Base-by-base conservation (phyloP, 805 yeast genomes). In the Nakazawaea anatomiae region DNA sequence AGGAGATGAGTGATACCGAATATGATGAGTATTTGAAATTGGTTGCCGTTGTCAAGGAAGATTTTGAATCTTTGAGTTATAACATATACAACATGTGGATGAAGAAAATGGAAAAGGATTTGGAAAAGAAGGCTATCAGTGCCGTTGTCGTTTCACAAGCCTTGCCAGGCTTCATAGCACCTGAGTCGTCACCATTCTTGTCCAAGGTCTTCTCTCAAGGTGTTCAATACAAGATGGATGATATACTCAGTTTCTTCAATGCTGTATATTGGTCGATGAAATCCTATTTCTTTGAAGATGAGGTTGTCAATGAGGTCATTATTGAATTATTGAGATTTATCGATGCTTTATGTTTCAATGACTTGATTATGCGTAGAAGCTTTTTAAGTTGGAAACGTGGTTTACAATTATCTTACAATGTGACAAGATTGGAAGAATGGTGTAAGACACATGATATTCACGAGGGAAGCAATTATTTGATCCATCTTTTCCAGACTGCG, bases 331-430 rank as follows among this genome's bases (percentile, higher is more conserved):
- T 94, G 60, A 82, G 85, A 62, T 85, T 86, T 66, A 89, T 95
- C 52, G 96, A 94, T 67, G 94, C 96, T 14, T 80, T 83, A 57
- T 89, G 98, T 71, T 94, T 94, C 77, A 94, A 94, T 66, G 98
- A 94, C 66, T 74, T 94, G 70, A 82, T 95, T 46, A 87, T 91
- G 96, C 84, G 97, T 73, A 82, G 96, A 68, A 86, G 84, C 71
- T 95, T 92, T 71, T 73, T 92, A 64, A 86, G 96, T 9, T 94
- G 99, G 99, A 94, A 92, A 73, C 85, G 99, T 65, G 98, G 98
- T 45, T 77, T 94, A 59, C 99, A 94, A 70, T 82, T 94, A 70
- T 94, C 90, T 67, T 94, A 94, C 72, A 94, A 94, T 67, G 95
- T 91, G 50, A 94, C 99, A 3, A 81, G 98, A 62, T 77, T 94